Percentiles rank a stretch among this genome's conserved stretches.
Evolutionary conservation across 1,139 yeast species (phyloP).

Genomic region (Torulaspora globosa): DNA sequence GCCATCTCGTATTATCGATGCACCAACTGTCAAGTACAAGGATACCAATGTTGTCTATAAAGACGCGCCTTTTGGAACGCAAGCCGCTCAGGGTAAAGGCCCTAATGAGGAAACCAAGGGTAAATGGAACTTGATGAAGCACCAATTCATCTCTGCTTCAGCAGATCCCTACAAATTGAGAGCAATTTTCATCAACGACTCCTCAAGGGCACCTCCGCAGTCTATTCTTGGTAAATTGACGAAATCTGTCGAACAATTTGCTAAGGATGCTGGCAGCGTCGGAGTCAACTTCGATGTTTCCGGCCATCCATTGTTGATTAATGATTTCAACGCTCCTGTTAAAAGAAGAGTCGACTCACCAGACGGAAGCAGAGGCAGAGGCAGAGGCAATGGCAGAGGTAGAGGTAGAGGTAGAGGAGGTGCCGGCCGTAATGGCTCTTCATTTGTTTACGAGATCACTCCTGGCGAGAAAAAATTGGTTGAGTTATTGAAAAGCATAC

Average conservation of each 20-base stretch:
- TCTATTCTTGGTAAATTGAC: slow-evolving; percentile 14
- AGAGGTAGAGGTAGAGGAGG: slow-evolving; percentile 7
- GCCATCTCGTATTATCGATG: slow-evolving; percentile 25
- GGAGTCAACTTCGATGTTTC: slow-evolving; percentile 19
- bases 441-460: slow-evolving; percentile 13
- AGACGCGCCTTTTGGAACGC: slow-evolving; percentile 20
- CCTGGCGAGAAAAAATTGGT: slow-evolving; percentile 18
- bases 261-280: slow-evolving; percentile 17
- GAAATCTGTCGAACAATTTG: slow-evolving; percentile 13
- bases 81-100: slow-evolving; percentile 3
- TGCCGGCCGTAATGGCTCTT: slow-evolving; percentile 1
- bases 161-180: slow-evolving; percentile 15
- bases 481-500: slow-evolving; percentile 15
- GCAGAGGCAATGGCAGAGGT: slow-evolving; percentile 17
- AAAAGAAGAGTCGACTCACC: slow-evolving; percentile 14
- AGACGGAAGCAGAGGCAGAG: slow-evolving; percentile 6
- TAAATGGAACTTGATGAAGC: slow-evolving; percentile 22
- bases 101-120: slow-evolving; percentile 21
- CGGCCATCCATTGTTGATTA: slow-evolving; percentile 17
- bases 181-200: slow-evolving; percentile 19
- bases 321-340: slow-evolving; percentile 18
- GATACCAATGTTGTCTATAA: slow-evolving; percentile 11
- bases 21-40: slow-evolving; percentile 22
- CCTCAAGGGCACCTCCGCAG: slow-evolving; percentile 15
- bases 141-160: slow-evolving; percentile 16